Evolutionary conservation across 179 eudicot species (phyloP), one percentile per base, ranked within the genome.

Genomic region (Pouteria campechiana): DNA sequence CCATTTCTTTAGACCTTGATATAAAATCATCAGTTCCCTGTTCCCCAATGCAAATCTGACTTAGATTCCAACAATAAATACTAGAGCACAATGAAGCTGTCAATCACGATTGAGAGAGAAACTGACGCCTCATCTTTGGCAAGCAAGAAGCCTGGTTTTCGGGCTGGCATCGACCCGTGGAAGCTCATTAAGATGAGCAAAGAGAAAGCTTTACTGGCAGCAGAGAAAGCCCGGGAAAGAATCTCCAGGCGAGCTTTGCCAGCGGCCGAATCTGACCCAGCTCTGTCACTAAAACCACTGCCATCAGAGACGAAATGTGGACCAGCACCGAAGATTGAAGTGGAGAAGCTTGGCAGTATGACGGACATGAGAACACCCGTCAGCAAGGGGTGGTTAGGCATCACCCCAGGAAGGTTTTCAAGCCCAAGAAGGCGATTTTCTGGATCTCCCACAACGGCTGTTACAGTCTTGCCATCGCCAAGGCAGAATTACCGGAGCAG

Each of bases 391-490:
- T 49, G 28, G 37, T 19, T 53, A 47, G 54, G 70, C 15, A 65
- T 50, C 33, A 75, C 87, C 30, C 81, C 88, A 6, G 56, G 74
- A 17, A 58, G 52, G 20, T 72, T 78, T 30, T 80, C 89, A 18
- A 89, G 93, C 52, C 95, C 97, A 41, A 81, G 95, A 51, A 69
- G 92, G 32, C 67, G 97, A 19, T 65, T 78, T 66, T 84, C 97
- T 41, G 68, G 63, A 38, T 78, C 97, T 37, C 79, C 92, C 1
- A 50, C 69, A 15, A 38, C 50, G 35, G 18, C 52, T 7, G 28
- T 68, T 0, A 15, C 36, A 39, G 40, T 51, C 21, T 49, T 21
- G 41, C 54, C 30, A 19, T 27, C 55, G 35, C 69, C 69, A 10
- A 75, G 57, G 48, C 75, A 67, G 13, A 74, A 50, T 41, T 79